Evolutionary conservation across 441 rosid genomes (phyloP).

Genomic region (Croton laevigatus): DNA sequence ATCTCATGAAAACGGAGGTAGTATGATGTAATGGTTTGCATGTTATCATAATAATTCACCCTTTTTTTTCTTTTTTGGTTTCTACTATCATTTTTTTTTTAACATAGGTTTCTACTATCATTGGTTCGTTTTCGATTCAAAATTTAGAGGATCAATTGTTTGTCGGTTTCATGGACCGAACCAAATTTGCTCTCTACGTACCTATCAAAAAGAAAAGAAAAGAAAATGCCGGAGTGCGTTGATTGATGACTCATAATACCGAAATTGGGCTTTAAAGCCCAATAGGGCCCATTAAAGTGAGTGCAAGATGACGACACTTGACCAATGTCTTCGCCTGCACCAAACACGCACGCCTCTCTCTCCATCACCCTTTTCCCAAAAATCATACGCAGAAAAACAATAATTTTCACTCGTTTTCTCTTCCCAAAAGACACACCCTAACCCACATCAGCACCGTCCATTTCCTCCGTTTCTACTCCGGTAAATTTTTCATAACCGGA

Average conservation of each 20-base stretch:
- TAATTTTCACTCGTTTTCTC: neutral
- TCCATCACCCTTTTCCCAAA: neutral
- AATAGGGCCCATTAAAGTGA: neutral
- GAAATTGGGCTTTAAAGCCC: neutral
- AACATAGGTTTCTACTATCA: too few relatives aligned
- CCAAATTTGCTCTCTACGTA: too few relatives aligned
- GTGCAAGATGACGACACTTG: conserved; percentile 17
- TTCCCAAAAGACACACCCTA: neutral
- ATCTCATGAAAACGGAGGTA: too few relatives aligned
- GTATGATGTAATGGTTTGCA: too few relatives aligned
- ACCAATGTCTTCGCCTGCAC: conserved; percentile 1
- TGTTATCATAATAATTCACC: too few relatives aligned
- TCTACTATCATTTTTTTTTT: too few relatives aligned
- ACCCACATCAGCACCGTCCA: neutral
- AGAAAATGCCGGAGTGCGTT: too few relatives aligned
- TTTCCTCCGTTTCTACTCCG: neutral
- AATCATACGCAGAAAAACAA: neutral
- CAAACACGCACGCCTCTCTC: neutral
- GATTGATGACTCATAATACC: neutral
- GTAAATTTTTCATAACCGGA: conserved; percentile 6
- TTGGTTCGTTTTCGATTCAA: too few relatives aligned
- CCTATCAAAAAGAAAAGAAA: too few relatives aligned
- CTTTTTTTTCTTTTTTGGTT: too few relatives aligned
- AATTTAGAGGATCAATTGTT: too few relatives aligned
- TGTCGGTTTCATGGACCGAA: too few relatives aligned